Conservation (phyloP, 306 rosid genomes). For the Cucurbita moschata region DNA sequence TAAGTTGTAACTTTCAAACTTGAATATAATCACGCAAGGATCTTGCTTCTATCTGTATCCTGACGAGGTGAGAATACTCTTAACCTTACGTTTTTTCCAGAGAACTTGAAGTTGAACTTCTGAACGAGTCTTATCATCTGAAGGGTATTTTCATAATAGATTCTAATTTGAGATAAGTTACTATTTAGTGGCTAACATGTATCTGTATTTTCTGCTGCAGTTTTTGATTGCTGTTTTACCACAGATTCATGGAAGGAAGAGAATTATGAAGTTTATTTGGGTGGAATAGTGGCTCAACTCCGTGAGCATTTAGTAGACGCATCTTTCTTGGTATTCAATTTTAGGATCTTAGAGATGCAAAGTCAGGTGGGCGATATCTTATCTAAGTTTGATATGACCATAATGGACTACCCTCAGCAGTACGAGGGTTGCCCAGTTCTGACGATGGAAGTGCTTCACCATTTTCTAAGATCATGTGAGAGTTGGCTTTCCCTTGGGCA, state of each 20-base stretch:
- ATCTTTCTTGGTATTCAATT: conserved; percentile 66
- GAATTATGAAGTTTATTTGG: conserved; percentile 46
- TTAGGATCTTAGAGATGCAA: conserved; percentile 37
- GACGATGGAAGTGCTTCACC: conserved; percentile 73
- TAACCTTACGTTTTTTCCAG: not conserved
- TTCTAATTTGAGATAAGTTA: not conserved
- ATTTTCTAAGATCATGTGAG: conserved; percentile 75
- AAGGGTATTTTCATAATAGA: not conserved
- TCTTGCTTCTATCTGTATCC: not conserved
- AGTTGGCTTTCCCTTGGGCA: conserved; percentile 89
- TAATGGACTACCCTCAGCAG: conserved; percentile 88
- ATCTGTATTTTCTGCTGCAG: conserved; percentile 19
- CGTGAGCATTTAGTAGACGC: conserved; percentile 55
- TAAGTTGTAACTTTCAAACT: not conserved
- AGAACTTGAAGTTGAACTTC: not conserved
- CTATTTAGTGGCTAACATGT: not conserved
- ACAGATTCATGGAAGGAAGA: conserved; percentile 71
- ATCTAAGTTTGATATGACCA: conserved; percentile 68
- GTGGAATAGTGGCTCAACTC: conserved; percentile 45
- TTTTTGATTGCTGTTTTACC: conserved; percentile 78
- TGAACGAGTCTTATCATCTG: not conserved
- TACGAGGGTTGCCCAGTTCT: conserved; percentile 74
- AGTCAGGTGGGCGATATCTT: conserved; percentile 45
- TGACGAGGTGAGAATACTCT: not conserved
- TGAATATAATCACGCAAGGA: not conserved